Percentiles rank a stretch among this genome's conserved stretches.
These are phyloP conservation scores for Galeopsis tetrahit DNA, from an alignment of 257 asterid genomes.

Conservation along the genomic window DNA sequence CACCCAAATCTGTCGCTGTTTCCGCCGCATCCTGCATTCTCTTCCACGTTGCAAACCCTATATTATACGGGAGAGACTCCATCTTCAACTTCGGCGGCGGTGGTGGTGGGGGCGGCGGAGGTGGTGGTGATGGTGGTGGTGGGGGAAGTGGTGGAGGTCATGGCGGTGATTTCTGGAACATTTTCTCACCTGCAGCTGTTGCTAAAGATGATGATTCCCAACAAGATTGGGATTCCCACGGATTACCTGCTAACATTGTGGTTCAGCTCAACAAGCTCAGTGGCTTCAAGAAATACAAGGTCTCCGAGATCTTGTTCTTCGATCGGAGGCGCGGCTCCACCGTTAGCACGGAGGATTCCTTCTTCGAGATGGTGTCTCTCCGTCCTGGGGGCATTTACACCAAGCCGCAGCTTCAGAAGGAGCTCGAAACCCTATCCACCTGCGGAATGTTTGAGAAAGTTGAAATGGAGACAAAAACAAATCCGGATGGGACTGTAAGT, in stretches of 20 bases:
- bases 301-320: slow-evolving; percentile 75
- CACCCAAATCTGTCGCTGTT: slow-evolving; percentile 51
- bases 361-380: slow-evolving; percentile 90
- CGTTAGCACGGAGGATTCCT: slow-evolving; percentile 83
- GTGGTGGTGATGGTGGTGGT: slow-evolving; percentile 47
- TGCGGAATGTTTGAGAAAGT: slow-evolving; percentile 97
- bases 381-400: slow-evolving; percentile 91
- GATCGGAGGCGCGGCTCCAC: slow-evolving; percentile 67
- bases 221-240: slow-evolving; percentile 90
- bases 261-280: slow-evolving; percentile 86
- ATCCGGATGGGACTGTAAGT: slow-evolving; percentile 80
- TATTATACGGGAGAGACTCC: slow-evolving; percentile 31
- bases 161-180: slow-evolving; percentile 63
- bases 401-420: slow-evolving; percentile 83
- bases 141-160: slow-evolving; percentile 56
- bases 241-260: slow-evolving; percentile 84
- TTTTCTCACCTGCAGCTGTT: slow-evolving; percentile 55
- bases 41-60: slow-evolving; percentile 49
- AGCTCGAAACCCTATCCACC: slow-evolving; percentile 83
- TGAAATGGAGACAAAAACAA: slow-evolving; percentile 78
- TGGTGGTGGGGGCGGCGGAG: slow-evolving; percentile 37
- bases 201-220: slow-evolving; percentile 84
- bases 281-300: slow-evolving; percentile 86
- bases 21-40: slow-evolving; percentile 67
- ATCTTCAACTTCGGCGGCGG: slow-evolving; percentile 44